Conservation (phyloP, 2,329 filamentous ascomycete species). For the Sporothrix pallida region DNA sequence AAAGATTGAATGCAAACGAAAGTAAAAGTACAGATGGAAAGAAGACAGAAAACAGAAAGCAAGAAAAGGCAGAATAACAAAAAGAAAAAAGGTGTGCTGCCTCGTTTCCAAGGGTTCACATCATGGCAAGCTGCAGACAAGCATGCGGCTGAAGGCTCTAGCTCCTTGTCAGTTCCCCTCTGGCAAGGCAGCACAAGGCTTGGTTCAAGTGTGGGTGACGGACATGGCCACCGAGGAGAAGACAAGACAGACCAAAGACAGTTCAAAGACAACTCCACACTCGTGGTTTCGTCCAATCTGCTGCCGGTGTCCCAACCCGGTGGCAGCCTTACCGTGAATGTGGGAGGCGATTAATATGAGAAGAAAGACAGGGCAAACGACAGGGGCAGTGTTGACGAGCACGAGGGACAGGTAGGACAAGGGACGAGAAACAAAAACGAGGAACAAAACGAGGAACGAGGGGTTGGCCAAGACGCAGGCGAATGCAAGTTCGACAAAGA, state of each 20-base stretch:
- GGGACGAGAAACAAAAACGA: too few relatives aligned
- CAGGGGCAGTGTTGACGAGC: not conserved
- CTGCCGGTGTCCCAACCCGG: not conserved
- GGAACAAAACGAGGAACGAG: too few relatives aligned
- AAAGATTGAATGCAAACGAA: not conserved
- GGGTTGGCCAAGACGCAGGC: too few relatives aligned
- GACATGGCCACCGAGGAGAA: slow-evolving; percentile 11
- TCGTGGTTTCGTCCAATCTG: not conserved
- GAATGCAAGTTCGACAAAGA: too few relatives aligned
- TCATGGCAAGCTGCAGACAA: not conserved
- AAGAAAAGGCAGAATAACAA: not conserved
- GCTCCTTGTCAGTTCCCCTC: not conserved
- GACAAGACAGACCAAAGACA: not conserved
- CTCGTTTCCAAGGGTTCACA: not conserved
- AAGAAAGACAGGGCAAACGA: not conserved
- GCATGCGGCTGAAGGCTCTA: not conserved
- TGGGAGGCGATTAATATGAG: not conserved
- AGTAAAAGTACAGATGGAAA: not conserved
- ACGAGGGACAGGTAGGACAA: too few relatives aligned
- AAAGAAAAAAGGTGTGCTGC: not conserved
- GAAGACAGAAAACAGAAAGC: not conserved
- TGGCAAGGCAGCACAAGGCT: slow-evolving; percentile 24
- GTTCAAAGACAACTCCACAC: not conserved
- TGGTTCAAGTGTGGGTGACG: not conserved
- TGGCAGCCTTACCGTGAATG: slow-evolving; percentile 4